Evolutionary conservation across 768 basidiomycete genomes (phyloP).

Genomic region (Macrocybe gigantea): DNA sequence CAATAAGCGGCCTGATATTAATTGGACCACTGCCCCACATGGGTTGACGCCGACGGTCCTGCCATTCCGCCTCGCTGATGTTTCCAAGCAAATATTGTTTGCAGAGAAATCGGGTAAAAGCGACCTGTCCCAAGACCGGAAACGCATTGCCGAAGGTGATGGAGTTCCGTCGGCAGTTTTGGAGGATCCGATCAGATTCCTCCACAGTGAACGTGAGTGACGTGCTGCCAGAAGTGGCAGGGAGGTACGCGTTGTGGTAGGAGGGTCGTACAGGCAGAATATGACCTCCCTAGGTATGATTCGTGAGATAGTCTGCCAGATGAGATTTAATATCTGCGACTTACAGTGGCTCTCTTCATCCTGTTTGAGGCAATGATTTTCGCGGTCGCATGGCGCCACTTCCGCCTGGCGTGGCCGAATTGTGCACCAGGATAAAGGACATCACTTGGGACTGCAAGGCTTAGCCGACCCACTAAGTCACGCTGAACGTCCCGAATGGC

Average conservation of each 20-base stretch:
- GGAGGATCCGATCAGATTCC: slow-evolving; percentile 24
- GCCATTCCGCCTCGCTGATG: slow-evolving; percentile 48
- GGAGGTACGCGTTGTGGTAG: slow-evolving; percentile 23
- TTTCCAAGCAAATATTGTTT: slow-evolving; percentile 40
- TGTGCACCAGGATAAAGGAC: slow-evolving; percentile 26
- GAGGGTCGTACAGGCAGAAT: slow-evolving; percentile 42
- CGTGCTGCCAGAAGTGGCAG: slow-evolving; percentile 27
- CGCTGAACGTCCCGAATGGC: slow-evolving; percentile 9
- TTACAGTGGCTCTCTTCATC: slow-evolving; percentile 28
- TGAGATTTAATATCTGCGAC: slow-evolving; percentile 2
- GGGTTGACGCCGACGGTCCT: slow-evolving; percentile 39
- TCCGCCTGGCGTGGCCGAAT: slow-evolving; percentile 26
- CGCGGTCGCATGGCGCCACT: slow-evolving; percentile 43
- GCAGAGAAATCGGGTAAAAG: slow-evolving; percentile 44
- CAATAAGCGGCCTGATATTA: slow-evolving; percentile 45
- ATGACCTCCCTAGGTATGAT: slow-evolving; percentile 44
- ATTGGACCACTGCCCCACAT: slow-evolving; percentile 43
- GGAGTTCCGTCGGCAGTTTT: slow-evolving; percentile 32
- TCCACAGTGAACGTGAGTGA: slow-evolving; percentile 18
- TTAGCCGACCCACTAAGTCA: slow-evolving; percentile 32
- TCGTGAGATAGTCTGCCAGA: neutral
- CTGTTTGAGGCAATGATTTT: slow-evolving; percentile 27
- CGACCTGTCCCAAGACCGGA: slow-evolving; percentile 46
- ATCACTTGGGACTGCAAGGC: slow-evolving; percentile 32
- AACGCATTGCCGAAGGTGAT: slow-evolving; percentile 49